A percentile compares a stretch with the other conserved stretches of the same genome.
Evolutionary conservation across 306 rosid species (phyloP).

Genomic region (Citrullus amarus): DNA sequence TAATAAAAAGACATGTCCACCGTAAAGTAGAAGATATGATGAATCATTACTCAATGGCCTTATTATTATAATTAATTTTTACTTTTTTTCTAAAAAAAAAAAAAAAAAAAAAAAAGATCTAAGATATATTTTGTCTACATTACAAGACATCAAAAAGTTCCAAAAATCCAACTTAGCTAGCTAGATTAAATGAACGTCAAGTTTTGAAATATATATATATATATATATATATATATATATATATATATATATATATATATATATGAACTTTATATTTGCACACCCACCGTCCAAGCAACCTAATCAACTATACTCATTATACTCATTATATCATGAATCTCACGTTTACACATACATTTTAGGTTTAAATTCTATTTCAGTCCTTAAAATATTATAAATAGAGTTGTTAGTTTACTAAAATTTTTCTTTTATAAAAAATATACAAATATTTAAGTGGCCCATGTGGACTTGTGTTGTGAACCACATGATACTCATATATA

Average conservation of each 20-base stretch:
- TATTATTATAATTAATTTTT: too few relatives aligned
- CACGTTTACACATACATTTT: neutral
- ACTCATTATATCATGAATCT: neutral
- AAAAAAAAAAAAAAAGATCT: neutral
- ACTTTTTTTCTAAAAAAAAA: neutral
- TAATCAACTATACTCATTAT: neutral
- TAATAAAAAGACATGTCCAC: neutral
- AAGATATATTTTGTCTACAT: neutral
- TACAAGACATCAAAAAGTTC: neutral
- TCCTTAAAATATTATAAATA: neutral
- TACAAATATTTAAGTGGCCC: neutral
- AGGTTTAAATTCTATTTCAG: neutral
- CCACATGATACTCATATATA: too few relatives aligned
- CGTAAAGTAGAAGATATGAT: neutral
- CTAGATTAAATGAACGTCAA: constrained; percentile 1
- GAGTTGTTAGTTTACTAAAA: neutral
- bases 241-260: neutral
- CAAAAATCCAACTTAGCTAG: neutral
- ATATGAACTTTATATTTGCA: neutral
- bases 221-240: neutral
- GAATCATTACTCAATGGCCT: neutral
- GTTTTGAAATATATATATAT: neutral
- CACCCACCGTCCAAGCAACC: neutral
- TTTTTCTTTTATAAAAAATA: neutral
- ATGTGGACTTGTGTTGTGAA: neutral